phyloP scores from a whole-genome alignment of 75 land plant species.

The Isoetes taiwanensis region DNA sequence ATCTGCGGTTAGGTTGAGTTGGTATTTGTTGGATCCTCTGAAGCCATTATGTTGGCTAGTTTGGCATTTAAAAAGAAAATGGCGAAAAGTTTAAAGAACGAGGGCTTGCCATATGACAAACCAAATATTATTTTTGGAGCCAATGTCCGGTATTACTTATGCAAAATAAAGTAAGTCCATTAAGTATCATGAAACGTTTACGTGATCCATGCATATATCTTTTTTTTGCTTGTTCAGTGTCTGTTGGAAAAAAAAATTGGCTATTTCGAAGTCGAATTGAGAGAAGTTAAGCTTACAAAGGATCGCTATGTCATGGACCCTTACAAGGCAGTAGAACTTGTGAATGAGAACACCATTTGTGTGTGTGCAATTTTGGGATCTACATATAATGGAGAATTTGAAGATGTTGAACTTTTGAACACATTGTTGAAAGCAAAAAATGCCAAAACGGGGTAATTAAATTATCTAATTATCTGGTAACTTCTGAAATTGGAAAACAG shows the following conservation, averaged over 20 bases:
- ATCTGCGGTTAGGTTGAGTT: conserved; percentile 40
- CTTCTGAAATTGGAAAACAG: too few relatives aligned
- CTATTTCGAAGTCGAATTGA: conserved; percentile 49
- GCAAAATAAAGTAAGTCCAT: too few relatives aligned
- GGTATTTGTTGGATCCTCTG: conserved; percentile 56
- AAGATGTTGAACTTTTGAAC: conserved; percentile 48
- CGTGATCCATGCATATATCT: too few relatives aligned
- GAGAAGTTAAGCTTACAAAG: conserved; percentile 44
- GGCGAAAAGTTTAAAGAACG: conserved; percentile 46
- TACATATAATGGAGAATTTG: conserved; percentile 56
- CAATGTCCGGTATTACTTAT: conserved; percentile 40
- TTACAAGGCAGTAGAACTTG: conserved; percentile 37
- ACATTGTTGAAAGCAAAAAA: conserved; percentile 40
- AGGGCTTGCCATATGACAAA: conserved; percentile 45
- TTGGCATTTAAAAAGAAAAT: conserved; percentile 57
- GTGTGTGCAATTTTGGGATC: conserved; percentile 50
- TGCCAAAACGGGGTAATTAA: conserved; percentile 41
- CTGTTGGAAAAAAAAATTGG: conserved; percentile 33
- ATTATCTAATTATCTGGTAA: too few relatives aligned
- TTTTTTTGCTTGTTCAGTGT: too few relatives aligned
- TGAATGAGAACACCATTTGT: conserved; percentile 56
- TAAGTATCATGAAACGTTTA: too few relatives aligned
- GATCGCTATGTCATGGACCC: conserved; percentile 47
- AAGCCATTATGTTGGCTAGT: conserved; percentile 65
- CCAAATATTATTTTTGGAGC: conserved; percentile 57